phyloP scores from a whole-genome alignment of 2,329 filamentous ascomycete species.

The Colletotrichum orbiculare region DNA sequence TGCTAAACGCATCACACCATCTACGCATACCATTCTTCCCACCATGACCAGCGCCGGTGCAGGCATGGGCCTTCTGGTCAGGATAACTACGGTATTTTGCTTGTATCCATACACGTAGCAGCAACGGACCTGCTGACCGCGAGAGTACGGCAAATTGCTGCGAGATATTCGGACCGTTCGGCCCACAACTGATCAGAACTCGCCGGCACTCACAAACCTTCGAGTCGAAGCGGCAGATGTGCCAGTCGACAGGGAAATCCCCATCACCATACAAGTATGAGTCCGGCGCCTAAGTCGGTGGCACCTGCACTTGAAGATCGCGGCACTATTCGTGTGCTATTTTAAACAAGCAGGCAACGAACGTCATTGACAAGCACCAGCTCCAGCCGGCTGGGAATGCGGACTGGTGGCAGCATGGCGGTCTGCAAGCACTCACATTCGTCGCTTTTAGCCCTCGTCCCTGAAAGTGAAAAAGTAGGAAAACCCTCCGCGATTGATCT shows the following conservation, averaged over 20 bases:
- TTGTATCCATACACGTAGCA: no score
- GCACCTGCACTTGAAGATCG: conserved; percentile 18
- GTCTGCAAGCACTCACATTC: conserved; percentile 35
- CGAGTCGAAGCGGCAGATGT: conserved; percentile 4
- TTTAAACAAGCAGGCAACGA: conserved; percentile 12
- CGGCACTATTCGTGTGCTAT: conserved; percentile 25
- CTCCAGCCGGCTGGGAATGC: conserved; percentile 20
- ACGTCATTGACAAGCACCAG: conserved; percentile 9
- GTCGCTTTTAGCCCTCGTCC: conserved; percentile 14
- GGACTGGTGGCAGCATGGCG: conserved; percentile 23
- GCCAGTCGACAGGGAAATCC: conserved; percentile 15
- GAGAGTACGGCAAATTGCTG: no score
- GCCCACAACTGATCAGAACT: no score
- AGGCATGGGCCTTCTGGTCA: no score
- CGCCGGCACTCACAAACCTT: background rate
- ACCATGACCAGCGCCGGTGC: conserved; percentile 2
- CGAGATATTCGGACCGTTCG: no score
- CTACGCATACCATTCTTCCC: conserved; percentile 3
- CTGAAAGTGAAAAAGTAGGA: conserved; percentile 5
- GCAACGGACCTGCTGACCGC: no score
- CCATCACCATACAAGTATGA: conserved; percentile 1
- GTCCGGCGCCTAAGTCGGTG: conserved; percentile 18
- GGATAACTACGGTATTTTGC: no score
- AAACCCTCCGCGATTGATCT: background rate
- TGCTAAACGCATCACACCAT: conserved; percentile 26